Base-by-base conservation (phyloP, 306 rosid species). In the Prunus kanzakura region DNA sequence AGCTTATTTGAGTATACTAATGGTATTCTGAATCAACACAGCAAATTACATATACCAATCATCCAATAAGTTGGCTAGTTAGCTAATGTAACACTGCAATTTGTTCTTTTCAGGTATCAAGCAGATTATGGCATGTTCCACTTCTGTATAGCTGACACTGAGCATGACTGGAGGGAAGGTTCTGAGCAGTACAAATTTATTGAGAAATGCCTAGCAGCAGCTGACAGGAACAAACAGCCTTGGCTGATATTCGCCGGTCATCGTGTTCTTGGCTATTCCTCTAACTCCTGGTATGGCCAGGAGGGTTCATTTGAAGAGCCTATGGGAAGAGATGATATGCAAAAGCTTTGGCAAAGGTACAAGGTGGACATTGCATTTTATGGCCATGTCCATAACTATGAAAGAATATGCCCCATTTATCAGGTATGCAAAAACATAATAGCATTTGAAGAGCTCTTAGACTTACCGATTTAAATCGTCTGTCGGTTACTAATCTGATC, bases 111-210 rank as follows among this genome's bases (percentile, higher is more conserved):
- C 82, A 93, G 96, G 93, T 93, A 90, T 54, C 64, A 83, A 3
- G 83, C 94, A 1, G 94, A 93, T 81, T 90, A 90, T 86, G 97
- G 96, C 54, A 87, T 93, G 96, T 93, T 90, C 58, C 94, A 84
- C 69, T 93, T 93, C 86, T 93, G 96, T 64, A 72, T 93, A 67
- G 98, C 87, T 5, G 91, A 93, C 78, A 80, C 84, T 25, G 98
- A 93, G 74, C 96, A 93, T 65, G 98, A 93, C 58, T 93, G 93
- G 98, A 88, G 96, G 71, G 90, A 90, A 81, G 98, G 93, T 58
- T 67, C 94, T 7, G 97, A 90, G 67, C 98, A 93, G 73, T 90
- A 89, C 87, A 87, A 73, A 75, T 93, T 90, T 82, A 93, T 93
- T 78, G 96, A 93, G 81, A 84, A 87, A 46, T 93, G 98, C 77